These are phyloP conservation scores for Decorospora gaudefroyi DNA, from an alignment of 2,329 filamentous ascomycete genomes.

Conservation along the genomic window DNA sequence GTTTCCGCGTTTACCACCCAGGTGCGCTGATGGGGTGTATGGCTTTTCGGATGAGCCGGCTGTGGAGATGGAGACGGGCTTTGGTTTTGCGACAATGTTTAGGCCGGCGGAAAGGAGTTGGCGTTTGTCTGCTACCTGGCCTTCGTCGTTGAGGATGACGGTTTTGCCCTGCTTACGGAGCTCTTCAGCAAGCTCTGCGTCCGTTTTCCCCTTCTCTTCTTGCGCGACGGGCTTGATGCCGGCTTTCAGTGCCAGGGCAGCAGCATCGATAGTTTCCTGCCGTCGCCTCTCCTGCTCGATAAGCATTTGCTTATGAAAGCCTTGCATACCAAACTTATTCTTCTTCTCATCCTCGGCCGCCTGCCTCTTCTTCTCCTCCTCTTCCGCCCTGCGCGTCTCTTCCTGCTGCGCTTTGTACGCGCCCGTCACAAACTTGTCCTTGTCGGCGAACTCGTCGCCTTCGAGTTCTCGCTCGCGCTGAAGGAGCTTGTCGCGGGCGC, in stretches of 20 bases:
- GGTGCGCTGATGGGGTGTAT: slow-evolving; percentile 29
- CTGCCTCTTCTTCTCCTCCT: slow-evolving; percentile 69
- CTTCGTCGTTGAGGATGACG: slow-evolving; percentile 78
- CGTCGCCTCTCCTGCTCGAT: slow-evolving; percentile 72
- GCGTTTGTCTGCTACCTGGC: slow-evolving; percentile 82
- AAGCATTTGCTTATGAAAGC: slow-evolving; percentile 76
- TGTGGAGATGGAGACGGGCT: slow-evolving; percentile 45
- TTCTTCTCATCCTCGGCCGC: slow-evolving; percentile 69
- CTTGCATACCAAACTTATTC: slow-evolving; percentile 71
- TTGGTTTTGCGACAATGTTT: slow-evolving; percentile 70
- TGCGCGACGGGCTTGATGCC: slow-evolving; percentile 45
- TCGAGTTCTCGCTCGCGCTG: slow-evolving; percentile 77
- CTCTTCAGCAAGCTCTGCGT: slow-evolving; percentile 68
- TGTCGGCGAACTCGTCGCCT: slow-evolving; percentile 78
- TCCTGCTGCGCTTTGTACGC: slow-evolving; percentile 82
- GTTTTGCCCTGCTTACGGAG: slow-evolving; percentile 66
- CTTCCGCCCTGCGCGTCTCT: slow-evolving; percentile 70
- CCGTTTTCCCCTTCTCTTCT: slow-evolving; percentile 48
- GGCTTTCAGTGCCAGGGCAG: slow-evolving; percentile 51
- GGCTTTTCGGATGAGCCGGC: slow-evolving; percentile 4
- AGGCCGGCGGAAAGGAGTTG: slow-evolving; percentile 75
- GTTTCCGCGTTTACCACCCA: slow-evolving; percentile 54
- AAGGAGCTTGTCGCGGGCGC: slow-evolving; percentile 80
- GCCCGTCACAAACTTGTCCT: slow-evolving; percentile 84
- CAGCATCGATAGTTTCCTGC: slow-evolving; percentile 70